These are phyloP conservation scores for Pholiota molesta DNA, from an alignment of 768 basidiomycete species.

Conservation along the genomic window DNA sequence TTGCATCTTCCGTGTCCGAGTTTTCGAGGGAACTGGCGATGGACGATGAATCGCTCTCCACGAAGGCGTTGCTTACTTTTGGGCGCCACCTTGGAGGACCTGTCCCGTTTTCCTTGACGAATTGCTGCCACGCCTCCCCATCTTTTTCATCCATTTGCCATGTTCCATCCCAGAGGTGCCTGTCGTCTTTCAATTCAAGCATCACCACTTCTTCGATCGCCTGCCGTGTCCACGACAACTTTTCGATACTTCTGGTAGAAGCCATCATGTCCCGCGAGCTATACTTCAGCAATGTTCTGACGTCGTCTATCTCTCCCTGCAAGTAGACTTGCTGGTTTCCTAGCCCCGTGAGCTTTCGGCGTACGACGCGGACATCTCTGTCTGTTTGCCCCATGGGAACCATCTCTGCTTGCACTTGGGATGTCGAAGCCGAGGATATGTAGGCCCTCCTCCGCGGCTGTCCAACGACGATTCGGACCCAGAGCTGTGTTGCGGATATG, in stretches of 20 bases:
- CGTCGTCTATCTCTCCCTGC: no score
- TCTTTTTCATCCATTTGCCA: constrained; percentile 18
- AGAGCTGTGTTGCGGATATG: not conserved
- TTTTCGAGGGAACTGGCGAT: no score
- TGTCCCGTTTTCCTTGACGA: not conserved
- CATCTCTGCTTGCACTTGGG: no score
- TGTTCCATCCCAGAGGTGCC: constrained; percentile 34
- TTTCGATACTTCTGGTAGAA: not conserved
- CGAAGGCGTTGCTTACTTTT: no score
- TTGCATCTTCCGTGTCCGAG: no score
- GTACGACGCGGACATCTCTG: constrained; percentile 1
- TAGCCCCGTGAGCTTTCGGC: not conserved
- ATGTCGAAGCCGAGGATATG: no score
- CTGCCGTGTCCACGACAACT: constrained; percentile 8
- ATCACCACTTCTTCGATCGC: constrained; percentile 18
- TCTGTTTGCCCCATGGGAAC: not conserved
- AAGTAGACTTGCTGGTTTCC: not conserved
- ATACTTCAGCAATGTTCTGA: not conserved
- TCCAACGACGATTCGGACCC: no score
- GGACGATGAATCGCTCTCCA: no score
- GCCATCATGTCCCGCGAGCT: not conserved
- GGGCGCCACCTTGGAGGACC: no score
- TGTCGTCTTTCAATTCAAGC: constrained; percentile 25
- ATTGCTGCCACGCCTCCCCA: constrained; percentile 13
- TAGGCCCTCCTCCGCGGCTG: no score